These are phyloP conservation scores for Baorangia bicolor DNA, from an alignment of 768 basidiomycete species.

Conservation along the genomic window DNA sequence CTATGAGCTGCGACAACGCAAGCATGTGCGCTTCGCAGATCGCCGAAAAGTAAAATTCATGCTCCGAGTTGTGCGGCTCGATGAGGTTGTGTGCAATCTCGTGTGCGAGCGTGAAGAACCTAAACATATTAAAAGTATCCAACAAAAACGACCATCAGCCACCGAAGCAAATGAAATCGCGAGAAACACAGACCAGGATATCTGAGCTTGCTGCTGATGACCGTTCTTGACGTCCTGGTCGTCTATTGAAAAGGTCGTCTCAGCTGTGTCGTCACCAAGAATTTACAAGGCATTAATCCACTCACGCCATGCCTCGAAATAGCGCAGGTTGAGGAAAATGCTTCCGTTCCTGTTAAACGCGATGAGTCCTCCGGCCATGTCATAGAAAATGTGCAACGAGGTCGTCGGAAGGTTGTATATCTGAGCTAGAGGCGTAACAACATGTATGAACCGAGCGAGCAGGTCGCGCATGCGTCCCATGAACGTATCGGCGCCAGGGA, in stretches of 20 bases:
- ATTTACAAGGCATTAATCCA: slow-evolving; percentile 8
- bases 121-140: not conserved
- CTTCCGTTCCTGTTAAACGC: slow-evolving; percentile 92
- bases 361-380: slow-evolving; percentile 74
- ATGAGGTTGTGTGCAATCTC: slow-evolving; percentile 93
- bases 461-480: slow-evolving; percentile 53
- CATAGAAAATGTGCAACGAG: slow-evolving; percentile 86
- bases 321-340: slow-evolving; percentile 86
- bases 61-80: slow-evolving; percentile 83
- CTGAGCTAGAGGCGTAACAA: slow-evolving; percentile 62
- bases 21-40: slow-evolving; percentile 72
- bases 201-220: slow-evolving; percentile 59
- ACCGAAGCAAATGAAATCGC: not conserved
- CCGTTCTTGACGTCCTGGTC: slow-evolving; percentile 63
- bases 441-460: slow-evolving; percentile 69
- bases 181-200: slow-evolving; percentile 62
- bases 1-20: slow-evolving; percentile 38
- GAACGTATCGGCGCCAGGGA: slow-evolving; percentile 49
- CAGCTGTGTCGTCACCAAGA: not conserved
- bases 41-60: slow-evolving; percentile 92
- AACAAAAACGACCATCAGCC: not conserved
- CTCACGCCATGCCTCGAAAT: slow-evolving; percentile 86
- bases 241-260: slow-evolving; percentile 43
- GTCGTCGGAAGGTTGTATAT: slow-evolving; percentile 73
- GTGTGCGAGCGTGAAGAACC: slow-evolving; percentile 92